Evolutionary conservation across 441 rosid genomes (phyloP), one percentile per base, ranked within the genome.

Genomic region (Pelargonium exstipulatum): DNA sequence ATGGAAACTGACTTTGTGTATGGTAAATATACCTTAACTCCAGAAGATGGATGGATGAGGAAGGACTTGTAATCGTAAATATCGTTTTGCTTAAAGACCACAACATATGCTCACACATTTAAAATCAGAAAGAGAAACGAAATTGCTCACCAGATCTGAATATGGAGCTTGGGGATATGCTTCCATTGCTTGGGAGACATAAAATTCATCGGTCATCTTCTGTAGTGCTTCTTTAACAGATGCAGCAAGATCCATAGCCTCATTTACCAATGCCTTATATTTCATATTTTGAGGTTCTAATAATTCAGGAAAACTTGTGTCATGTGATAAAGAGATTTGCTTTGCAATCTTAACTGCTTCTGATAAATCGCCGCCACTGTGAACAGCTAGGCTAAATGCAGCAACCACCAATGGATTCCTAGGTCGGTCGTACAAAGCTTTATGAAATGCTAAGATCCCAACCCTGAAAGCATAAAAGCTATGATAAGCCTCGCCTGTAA

Each of bases 81-180:
- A 10, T 48, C 16, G n/a, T 48, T 48, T 48, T 48, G 53, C 53
- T 9, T 10, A 48, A 48, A 48, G 16, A 9, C 2, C 16, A 48
- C 16, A 48, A 48, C 53, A 9, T 48, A 6, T 48, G 12, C 53
- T 0, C 12, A 7, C 8, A 14, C 9, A 18, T 4, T 4, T 8
- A 2, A 24, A 7, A 63, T 51, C 49, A 61, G 17, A 9, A 13
- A 64, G 42, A 24, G 5, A 64, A 67, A 22, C 24, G 61, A 55
- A 22, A 51, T 14, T 55, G 62, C 87, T 81, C 67, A 87, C 98
- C 86, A 92, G 70, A 83, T 95, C 85, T 1, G 97, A 87, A 71
- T 29, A 68, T 2, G 98, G 98, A 57, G 99, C 96, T 81, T 81
- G 87, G 71, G 97, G 90, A 77, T 87, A 87, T 55, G 82, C 88